Percentiles rank a stretch among this genome's conserved stretches.
These are phyloP conservation scores for Gautieria morchelliformis DNA, from an alignment of 768 basidiomycete genomes.

Conservation along the genomic window DNA sequence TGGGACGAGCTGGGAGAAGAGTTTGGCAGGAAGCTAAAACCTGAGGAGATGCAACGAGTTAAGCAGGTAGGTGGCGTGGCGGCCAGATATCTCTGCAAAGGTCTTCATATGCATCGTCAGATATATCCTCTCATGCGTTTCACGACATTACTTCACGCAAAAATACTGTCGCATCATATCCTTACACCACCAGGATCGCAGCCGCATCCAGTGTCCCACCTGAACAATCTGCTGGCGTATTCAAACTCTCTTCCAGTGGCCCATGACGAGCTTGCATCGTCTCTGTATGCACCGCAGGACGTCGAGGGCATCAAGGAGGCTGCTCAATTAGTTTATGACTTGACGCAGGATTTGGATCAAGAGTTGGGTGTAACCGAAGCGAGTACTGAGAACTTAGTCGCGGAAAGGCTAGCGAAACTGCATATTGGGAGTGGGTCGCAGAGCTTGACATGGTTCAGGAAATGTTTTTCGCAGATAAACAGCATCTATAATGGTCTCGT, in stretches of 20 bases:
- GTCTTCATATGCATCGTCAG: conserved; percentile 24
- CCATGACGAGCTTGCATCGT: conserved; percentile 59
- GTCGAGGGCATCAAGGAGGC: conserved; percentile 29
- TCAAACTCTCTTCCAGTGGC: conserved; percentile 45
- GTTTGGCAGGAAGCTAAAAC: conserved; percentile 35
- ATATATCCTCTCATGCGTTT: conserved; percentile 52
- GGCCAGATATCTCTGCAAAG: neutral
- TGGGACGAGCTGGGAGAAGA: conserved; percentile 57
- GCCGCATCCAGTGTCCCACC: conserved; percentile 18
- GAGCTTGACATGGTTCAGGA: conserved; percentile 49
- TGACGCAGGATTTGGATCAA: conserved; percentile 29
- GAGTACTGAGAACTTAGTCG: conserved; percentile 16
- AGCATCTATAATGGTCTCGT: conserved; percentile 20
- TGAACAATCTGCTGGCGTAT: conserved; percentile 42
- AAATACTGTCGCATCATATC: conserved; percentile 39
- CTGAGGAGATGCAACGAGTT: conserved; percentile 39
- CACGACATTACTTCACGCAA: conserved; percentile 52
- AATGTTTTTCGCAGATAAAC: conserved; percentile 54
- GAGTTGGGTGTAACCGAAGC: conserved; percentile 20
- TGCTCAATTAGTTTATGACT: conserved; percentile 27
- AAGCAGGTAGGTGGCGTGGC: conserved; percentile 4
- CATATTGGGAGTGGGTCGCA: conserved; percentile 19
- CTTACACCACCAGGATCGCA: conserved; percentile 21
- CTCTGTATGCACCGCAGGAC: conserved; percentile 58
- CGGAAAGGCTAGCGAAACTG: conserved; percentile 17